These are phyloP conservation scores for Nitzschia sp. DNA, from an alignment of 108 stramenopile species.

Conservation along the genomic window DNA sequence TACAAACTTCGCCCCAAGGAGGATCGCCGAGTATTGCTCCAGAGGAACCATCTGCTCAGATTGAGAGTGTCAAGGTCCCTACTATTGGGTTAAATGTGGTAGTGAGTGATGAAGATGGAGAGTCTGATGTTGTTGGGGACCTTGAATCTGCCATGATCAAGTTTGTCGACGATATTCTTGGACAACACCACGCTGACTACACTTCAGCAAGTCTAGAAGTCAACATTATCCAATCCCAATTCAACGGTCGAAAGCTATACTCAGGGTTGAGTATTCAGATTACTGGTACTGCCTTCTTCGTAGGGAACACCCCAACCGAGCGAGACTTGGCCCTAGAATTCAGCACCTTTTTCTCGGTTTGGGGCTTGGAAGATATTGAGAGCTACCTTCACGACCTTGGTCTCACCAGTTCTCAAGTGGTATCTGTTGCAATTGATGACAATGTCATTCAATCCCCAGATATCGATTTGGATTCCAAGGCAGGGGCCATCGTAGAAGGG, in stretches of 20 bases:
- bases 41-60: not conserved
- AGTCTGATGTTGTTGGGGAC: not conserved
- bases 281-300: slow-evolving; percentile 24
- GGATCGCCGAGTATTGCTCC: not conserved
- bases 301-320: slow-evolving; percentile 2
- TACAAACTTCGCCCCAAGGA: not conserved
- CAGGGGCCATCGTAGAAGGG: not conserved
- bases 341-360: slow-evolving; percentile 20
- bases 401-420: slow-evolving; percentile 8
- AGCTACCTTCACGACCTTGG: slow-evolving; percentile 3
- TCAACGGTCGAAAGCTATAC: slow-evolving; percentile 1
- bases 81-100: slow-evolving; percentile 20
- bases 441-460: slow-evolving; percentile 4
- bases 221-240: slow-evolving; percentile 14
- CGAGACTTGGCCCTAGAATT: slow-evolving; percentile 3
- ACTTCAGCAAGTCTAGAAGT: slow-evolving; percentile 8
- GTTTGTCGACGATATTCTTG: slow-evolving; percentile 23
- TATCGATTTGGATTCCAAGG: not conserved
- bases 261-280: slow-evolving; percentile 23
- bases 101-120: slow-evolving; percentile 10
- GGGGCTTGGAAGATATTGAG: slow-evolving; percentile 19
- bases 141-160: slow-evolving; percentile 10
- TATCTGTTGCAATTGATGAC: slow-evolving; percentile 20
- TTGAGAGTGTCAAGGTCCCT: slow-evolving; percentile 7
- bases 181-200: slow-evolving; percentile 8